These are phyloP conservation scores for Gremmenia infestans DNA, from an alignment of 2,329 filamentous ascomycete species.

Conservation along the genomic window DNA sequence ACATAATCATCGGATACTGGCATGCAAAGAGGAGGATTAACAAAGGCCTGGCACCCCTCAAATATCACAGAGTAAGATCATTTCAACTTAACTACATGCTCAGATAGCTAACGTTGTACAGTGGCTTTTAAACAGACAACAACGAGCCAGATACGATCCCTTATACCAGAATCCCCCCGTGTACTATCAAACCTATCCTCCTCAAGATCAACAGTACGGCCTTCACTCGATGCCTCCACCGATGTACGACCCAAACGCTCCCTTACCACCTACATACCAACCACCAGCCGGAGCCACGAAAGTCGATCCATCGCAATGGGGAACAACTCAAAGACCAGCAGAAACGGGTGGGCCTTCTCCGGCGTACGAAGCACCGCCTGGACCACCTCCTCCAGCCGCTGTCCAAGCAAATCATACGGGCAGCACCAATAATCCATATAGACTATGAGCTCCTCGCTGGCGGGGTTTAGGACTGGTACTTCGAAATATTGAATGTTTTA, in stretches of 20 bases:
- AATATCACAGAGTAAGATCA: slow-evolving; percentile 61
- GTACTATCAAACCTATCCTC: slow-evolving; percentile 38
- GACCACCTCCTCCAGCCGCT: slow-evolving; percentile 41
- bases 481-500: slow-evolving; percentile 16
- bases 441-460: slow-evolving; percentile 14
- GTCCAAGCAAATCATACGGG: slow-evolving; percentile 30
- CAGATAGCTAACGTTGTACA: slow-evolving; percentile 16
- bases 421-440: slow-evolving; percentile 32
- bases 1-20: slow-evolving; percentile 62
- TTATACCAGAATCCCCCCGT: slow-evolving; percentile 42
- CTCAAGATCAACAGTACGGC: slow-evolving; percentile 32
- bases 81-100: neutral
- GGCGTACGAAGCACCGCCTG: slow-evolving; percentile 42
- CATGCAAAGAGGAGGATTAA: slow-evolving; percentile 64
- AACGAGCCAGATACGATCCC: slow-evolving; percentile 33
- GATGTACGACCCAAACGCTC: slow-evolving; percentile 51
- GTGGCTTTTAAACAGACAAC: slow-evolving; percentile 30
- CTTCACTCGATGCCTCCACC: slow-evolving; percentile 50
- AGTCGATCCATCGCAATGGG: slow-evolving; percentile 47
- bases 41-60: slow-evolving; percentile 59
- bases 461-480: neutral
- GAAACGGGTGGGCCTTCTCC: slow-evolving; percentile 26
- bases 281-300: slow-evolving; percentile 47
- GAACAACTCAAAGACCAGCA: slow-evolving; percentile 26
- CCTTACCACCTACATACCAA: slow-evolving; percentile 51